A percentile compares a stretch with the other conserved stretches of the same genome.
Conservation (phyloP, 2,329 filamentous ascomycete genomes). For the Colletotrichum costaricense region DNA sequence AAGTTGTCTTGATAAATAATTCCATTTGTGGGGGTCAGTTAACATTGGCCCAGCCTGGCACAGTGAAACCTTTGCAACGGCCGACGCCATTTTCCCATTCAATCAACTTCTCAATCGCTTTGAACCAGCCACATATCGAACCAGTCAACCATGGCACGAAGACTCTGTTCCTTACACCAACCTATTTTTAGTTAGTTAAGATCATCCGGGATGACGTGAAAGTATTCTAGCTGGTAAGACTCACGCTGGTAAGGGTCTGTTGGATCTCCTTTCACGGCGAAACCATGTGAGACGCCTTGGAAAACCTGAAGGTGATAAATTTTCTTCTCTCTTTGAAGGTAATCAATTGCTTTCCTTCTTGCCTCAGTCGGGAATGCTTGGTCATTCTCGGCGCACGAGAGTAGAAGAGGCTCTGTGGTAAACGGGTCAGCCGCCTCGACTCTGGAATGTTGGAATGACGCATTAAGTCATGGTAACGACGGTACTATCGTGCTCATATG, state of each 20-base stretch:
- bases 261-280: conserved; percentile 68
- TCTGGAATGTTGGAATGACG: background rate
- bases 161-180: conserved; percentile 46
- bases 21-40: background rate
- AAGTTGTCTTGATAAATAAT: background rate
- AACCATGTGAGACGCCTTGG: conserved; percentile 71
- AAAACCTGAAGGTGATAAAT: conserved; percentile 74
- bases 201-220: conserved; percentile 40
- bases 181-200: conserved; percentile 37
- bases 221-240: background rate
- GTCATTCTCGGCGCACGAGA: conserved; percentile 59
- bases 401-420: conserved; percentile 51
- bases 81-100: background rate
- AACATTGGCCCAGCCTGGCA: background rate
- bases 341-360: conserved; percentile 54
- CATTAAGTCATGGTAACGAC: background rate
- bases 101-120: background rate
- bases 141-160: conserved; percentile 42
- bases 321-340: conserved; percentile 52
- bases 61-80: background rate
- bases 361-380: conserved; percentile 53
- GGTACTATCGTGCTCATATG: background rate
- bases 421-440: background rate
- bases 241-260: conserved; percentile 42
- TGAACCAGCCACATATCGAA: conserved; percentile 42